A percentile compares a stretch with the other conserved stretches of the same genome.
phyloP scores from a whole-genome alignment of 495 filamentous ascomycete genomes.

The Penicillium herquei region DNA sequence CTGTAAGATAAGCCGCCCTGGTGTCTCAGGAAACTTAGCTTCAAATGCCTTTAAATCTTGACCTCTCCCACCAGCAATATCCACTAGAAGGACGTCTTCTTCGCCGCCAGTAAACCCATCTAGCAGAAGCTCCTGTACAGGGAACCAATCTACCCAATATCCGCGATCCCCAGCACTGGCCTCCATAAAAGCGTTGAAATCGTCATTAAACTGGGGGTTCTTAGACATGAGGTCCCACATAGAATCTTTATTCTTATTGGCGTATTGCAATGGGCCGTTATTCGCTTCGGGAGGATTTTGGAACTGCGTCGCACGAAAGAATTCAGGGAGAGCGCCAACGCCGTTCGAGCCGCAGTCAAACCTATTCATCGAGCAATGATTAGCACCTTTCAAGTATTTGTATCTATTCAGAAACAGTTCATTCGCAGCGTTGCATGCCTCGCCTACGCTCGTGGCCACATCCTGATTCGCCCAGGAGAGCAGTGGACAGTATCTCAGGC shows the following conservation, averaged over 20 bases:
- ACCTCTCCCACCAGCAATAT: conserved; percentile 50
- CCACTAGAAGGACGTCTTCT: conserved; percentile 40
- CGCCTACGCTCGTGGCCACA: too few relatives aligned
- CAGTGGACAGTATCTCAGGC: too few relatives aligned
- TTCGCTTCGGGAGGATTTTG: conserved; percentile 7
- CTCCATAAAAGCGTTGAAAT: conserved; percentile 28
- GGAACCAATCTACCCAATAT: conserved; percentile 29
- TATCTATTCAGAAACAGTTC: too few relatives aligned
- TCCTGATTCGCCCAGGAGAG: too few relatives aligned
- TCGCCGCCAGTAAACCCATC: conserved; percentile 11
- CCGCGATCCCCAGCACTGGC: conserved; percentile 16
- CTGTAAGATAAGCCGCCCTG: conserved; percentile 21
- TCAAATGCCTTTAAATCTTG: conserved; percentile 41
- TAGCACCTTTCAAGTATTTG: too few relatives aligned
- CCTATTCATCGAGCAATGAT: background rate
- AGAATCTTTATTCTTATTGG: conserved; percentile 5
- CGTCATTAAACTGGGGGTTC: conserved; percentile 7
- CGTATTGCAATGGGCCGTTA: conserved; percentile 13
- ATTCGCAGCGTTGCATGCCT: too few relatives aligned
- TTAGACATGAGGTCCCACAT: conserved; percentile 10
- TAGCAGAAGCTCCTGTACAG: conserved; percentile 22
- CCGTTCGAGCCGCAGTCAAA: conserved; percentile 15
- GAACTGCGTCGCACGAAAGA: conserved; percentile 12
- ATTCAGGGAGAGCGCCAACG: conserved; percentile 19
- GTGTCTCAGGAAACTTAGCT: conserved; percentile 23